Evolutionary conservation across 2,329 filamentous ascomycete species (phyloP).

Genomic region (Colletotrichum cordylinicola): DNA sequence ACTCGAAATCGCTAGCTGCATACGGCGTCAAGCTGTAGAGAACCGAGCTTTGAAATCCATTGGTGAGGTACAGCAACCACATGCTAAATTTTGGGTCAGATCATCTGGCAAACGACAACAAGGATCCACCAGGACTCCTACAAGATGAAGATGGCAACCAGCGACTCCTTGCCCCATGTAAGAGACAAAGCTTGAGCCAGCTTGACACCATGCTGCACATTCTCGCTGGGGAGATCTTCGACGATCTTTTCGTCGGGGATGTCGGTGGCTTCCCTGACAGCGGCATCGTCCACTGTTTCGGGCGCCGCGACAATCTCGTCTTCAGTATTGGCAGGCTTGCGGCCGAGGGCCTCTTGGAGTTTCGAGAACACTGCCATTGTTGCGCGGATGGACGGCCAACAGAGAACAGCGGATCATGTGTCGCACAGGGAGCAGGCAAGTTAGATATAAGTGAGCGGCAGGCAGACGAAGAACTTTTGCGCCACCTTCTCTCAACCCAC

Average conservation of each 20-base stretch:
- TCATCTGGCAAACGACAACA: not conserved
- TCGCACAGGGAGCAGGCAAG: not conserved
- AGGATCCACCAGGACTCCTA: not conserved
- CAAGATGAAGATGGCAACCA: slow-evolving; percentile 24
- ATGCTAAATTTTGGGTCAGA: not conserved
- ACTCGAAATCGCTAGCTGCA: slow-evolving; percentile 54
- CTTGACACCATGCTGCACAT: slow-evolving; percentile 27
- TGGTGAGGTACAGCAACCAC: slow-evolving; percentile 53
- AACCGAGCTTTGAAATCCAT: slow-evolving; percentile 52
- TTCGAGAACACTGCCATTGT: not conserved
- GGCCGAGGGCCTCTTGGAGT: not conserved
- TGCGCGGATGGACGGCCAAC: not conserved
- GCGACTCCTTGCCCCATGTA: slow-evolving; percentile 24
- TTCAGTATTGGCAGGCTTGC: not conserved
- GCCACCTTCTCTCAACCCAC: not conserved
- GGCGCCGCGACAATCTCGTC: not conserved
- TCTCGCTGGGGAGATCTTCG: slow-evolving; percentile 6
- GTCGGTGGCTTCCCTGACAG: not conserved
- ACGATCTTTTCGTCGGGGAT: not conserved
- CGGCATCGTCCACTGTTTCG: not conserved
- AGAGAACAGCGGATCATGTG: not conserved
- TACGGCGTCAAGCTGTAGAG: slow-evolving; percentile 47
- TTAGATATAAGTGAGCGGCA: not conserved
- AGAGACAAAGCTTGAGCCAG: slow-evolving; percentile 28
- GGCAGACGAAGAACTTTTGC: not conserved